These are phyloP conservation scores for Xylaria palmicola DNA, from an alignment of 495 filamentous ascomycete species.

Conservation along the genomic window DNA sequence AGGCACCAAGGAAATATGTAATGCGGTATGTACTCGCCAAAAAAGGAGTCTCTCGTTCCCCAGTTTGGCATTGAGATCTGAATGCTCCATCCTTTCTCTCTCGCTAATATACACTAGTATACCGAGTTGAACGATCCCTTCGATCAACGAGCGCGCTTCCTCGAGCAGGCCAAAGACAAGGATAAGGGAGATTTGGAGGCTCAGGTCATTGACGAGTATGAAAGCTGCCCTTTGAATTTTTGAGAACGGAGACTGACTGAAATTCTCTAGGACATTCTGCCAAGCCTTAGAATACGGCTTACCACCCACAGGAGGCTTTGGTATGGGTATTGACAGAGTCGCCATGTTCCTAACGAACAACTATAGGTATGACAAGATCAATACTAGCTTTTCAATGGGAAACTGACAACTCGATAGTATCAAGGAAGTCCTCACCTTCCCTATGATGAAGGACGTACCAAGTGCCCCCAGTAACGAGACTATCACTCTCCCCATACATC, in stretches of 20 bases:
- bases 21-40: too few species aligned
- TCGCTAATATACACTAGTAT: too few species aligned
- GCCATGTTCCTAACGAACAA: slow-evolving; percentile 98
- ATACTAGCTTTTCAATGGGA: not conserved
- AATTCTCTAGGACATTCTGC: slow-evolving; percentile 61
- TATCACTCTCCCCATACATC: slow-evolving; percentile 5
- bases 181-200: slow-evolving; percentile 96
- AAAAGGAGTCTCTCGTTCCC: too few species aligned
- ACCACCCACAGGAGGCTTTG: slow-evolving; percentile 94
- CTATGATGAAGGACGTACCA: slow-evolving; percentile 47
- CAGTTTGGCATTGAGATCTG: too few species aligned
- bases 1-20: slow-evolving; percentile 94
- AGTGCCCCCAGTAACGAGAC: slow-evolving; percentile 16
- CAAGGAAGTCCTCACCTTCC: slow-evolving; percentile 95
- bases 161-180: slow-evolving; percentile 95
- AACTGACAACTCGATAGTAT: slow-evolving; percentile 46
- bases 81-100: too few species aligned
- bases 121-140: slow-evolving; percentile 98
- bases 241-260: slow-evolving; percentile 36
- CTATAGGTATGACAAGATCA: slow-evolving; percentile 51
- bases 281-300: slow-evolving; percentile 78
- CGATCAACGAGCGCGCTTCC: slow-evolving; percentile 89
- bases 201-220: slow-evolving; percentile 84
- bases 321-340: slow-evolving; percentile 94
- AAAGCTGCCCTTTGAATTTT: slow-evolving; percentile 21